Conservation (phyloP, 371 early-diverging fungal genomes). For the Parasitella parasitica region DNA sequence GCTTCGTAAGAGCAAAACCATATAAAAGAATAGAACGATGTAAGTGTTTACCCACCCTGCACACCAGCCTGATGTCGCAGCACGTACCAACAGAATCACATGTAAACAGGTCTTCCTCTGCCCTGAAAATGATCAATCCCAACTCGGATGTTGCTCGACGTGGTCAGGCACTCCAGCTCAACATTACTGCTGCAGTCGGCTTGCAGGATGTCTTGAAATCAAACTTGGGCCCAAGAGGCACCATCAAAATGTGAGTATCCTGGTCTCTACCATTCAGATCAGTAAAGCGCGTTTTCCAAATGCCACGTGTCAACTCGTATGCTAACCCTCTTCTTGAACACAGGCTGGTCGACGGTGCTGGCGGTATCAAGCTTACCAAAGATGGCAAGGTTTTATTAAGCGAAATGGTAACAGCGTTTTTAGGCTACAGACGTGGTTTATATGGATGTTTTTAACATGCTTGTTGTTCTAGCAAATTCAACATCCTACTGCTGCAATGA, state of each 20-base stretch:
- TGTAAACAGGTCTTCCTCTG: conserved; percentile 48
- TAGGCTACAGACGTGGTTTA: no score
- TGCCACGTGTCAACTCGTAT: conserved; percentile 6
- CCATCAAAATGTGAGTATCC: conserved; percentile 89
- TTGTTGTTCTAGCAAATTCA: conserved; percentile 90
- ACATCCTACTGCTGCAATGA: conserved; percentile 99
- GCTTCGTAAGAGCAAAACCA: background rate
- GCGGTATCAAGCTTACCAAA: conserved; percentile 94
- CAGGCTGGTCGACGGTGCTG: conserved; percentile 96
- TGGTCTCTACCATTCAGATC: background rate
- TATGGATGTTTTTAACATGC: conserved; percentile 2
- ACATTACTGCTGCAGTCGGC: conserved; percentile 96
- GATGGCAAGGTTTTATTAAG: conserved; percentile 96
- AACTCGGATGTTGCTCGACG: conserved; percentile 97
- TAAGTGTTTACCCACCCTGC: background rate
- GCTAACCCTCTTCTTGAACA: background rate
- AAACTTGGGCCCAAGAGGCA: conserved; percentile 99
- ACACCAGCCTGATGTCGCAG: no score
- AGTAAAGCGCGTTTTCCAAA: conserved; percentile 3
- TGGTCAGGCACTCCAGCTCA: conserved; percentile 98
- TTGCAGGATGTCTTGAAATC: conserved; percentile 94
- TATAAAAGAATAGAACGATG: background rate
- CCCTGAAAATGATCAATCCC: conserved; percentile 93
- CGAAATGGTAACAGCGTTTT: conserved; percentile 88
- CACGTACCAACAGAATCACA: background rate